These are phyloP conservation scores for Achlya hypogyna DNA, from an alignment of 352 stramenopile species.

Conservation along the genomic window DNA sequence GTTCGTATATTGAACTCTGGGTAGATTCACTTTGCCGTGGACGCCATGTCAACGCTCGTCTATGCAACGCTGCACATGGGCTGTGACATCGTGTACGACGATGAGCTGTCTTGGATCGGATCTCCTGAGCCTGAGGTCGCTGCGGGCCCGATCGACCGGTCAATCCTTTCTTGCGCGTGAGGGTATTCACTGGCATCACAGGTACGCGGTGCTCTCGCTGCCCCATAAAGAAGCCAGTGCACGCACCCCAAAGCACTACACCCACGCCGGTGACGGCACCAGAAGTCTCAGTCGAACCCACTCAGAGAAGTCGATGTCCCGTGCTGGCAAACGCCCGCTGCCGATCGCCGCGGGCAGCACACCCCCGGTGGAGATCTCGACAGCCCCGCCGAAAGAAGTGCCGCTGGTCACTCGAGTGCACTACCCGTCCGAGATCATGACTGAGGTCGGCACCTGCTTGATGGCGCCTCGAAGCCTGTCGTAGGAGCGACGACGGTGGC, in stretches of 20 bases:
- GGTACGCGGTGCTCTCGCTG: background rate
- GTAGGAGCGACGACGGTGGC: background rate
- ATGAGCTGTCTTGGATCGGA: background rate
- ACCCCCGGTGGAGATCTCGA: background rate
- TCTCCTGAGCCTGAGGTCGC: background rate
- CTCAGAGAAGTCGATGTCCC: background rate
- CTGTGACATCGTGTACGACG: constrained; percentile 8
- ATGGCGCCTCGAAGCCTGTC: background rate
- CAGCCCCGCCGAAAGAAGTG: background rate
- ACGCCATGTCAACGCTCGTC: background rate
- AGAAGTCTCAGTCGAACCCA: background rate
- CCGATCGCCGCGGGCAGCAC: background rate
- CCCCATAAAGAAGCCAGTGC: background rate
- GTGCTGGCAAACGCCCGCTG: background rate
- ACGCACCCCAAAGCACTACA: background rate
- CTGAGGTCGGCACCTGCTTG: background rate
- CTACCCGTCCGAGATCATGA: background rate
- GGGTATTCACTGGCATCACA: background rate
- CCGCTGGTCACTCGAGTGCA: background rate
- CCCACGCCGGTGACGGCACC: background rate
- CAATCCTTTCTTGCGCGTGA: background rate
- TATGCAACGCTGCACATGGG: constrained; percentile 13
- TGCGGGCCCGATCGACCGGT: background rate
- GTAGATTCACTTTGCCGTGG: constrained; percentile 3
- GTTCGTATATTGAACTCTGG: background rate